Base-by-base conservation (phyloP, 1,284 basidiomycete genomes). In the Pterula multifida region DNA sequence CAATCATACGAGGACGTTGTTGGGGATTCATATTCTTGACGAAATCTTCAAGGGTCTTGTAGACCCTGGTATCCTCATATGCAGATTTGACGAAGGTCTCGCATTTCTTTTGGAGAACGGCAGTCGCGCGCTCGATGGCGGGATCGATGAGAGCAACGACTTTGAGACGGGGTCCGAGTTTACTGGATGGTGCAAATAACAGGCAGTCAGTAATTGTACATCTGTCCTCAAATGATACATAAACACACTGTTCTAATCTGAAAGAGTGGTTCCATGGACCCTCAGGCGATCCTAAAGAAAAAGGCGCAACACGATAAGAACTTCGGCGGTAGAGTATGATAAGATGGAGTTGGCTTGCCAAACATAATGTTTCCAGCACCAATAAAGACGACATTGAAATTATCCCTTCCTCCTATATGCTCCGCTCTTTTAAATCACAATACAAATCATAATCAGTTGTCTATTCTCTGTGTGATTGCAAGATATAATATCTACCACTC, bases 331-430 rank as follows among this genome's bases (percentile, higher is more conserved):
- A 47, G 23, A 52, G 56, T 42, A 48, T 48, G 26, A 21, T 26
- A 25, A 50, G 28, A 6, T 35, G 26, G 58, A n/a, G n/a, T n/a
- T n/a, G n/a, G n/a, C 74, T 48, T 50, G 84, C 90, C 90, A 61
- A 92, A 93, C 89, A 93, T 92, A 69, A 93, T 91, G 67, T 93
- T 93, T 48, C 92, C 92, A 26, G 91, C 91, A 49, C 91, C 91
- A 58, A 95, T 74, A 66, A 92, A 92, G 61, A 93, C 79, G 53
- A 96, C 81, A 64, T 94, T 94, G 72, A 93, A 93, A 60, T 84
- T 73, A 57, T 81, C 76, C 44, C 69, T 65, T 6, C 81, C 82
- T 48, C 69, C 70, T 49, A 80, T 62, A 51, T 79, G 76, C 50
- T 66, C 68, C 22, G 67, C 65, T 63, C 84, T 85, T 64, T 26